Base-by-base conservation (phyloP, 2,329 filamentous ascomycete genomes). In the Volutella citrinella region DNA sequence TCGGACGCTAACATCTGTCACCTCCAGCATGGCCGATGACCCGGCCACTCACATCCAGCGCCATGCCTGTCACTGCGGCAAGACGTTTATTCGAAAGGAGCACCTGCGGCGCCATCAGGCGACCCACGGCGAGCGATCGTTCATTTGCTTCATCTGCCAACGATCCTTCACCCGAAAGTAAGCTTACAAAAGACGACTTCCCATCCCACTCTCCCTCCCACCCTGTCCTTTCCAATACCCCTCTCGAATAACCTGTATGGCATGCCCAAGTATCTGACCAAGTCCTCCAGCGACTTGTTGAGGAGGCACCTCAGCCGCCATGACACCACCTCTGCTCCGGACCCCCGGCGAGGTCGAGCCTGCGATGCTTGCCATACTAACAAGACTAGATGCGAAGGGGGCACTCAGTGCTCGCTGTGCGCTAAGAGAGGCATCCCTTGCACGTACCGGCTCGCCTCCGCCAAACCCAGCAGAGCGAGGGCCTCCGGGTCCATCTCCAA, bases 341-440 rank as follows among this genome's bases (percentile, higher is more conserved):
- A 59, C 18, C 49, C 53, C 6, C 55, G 65, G 27, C 57, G 57
- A 16, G 61, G 60, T 18, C 54, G 57, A 7, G 66, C 68, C 9
- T 70, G 68, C 30, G 56, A 67, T 41, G 54, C 61, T 7, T 70
- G 67, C 18, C 67, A 66, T 29, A 50, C 59, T n/a, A 67, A 62
- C 38, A 70, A 70, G 48, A 66, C 61, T 3, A 68, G 65, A 38
- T 70, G 67, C 30, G 60, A 66, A 36, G 67, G 67, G 3, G 60
- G 63, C 10, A 35, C 47, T 3, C 55, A 53, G 16, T 70, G 67
- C 27, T 56, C 59, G 2, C 57, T 63, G 3, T 70, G 66, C 27
- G 41, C 45, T 5, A 68, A 65, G 42, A 56, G 61, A 35, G 56
- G 55, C 3, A 56, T 66, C 13, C 41, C 43, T 12, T 70, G 67